phyloP scores from a whole-genome alignment of 352 stramenopile species.

The Globisporangium barbulae region DNA sequence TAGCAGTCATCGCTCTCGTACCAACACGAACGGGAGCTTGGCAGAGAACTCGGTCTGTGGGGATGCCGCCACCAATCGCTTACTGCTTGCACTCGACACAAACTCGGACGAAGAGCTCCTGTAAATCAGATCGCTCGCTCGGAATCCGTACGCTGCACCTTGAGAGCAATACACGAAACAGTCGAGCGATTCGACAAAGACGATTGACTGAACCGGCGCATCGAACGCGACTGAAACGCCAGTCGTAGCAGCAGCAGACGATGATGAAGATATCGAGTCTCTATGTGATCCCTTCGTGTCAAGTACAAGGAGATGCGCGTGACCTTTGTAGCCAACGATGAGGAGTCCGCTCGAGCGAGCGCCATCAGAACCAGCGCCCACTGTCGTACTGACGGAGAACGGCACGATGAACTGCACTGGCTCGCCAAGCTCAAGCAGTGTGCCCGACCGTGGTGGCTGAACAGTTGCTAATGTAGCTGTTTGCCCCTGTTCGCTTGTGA shows the following conservation, averaged over 20 bases:
- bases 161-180: conserved; percentile 33
- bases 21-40: conserved; percentile 31
- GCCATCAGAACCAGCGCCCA: background rate
- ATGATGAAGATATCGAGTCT: background rate
- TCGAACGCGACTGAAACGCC: conserved; percentile 24
- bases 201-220: conserved; percentile 32
- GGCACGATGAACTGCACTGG: conserved; percentile 18
- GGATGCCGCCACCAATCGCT: background rate
- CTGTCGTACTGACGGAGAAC: conserved; percentile 2
- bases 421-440: conserved; percentile 12
- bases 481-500: background rate
- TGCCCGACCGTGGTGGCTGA: background rate
- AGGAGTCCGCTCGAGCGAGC: conserved; percentile 1
- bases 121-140: conserved; percentile 6
- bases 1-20: conserved; percentile 4
- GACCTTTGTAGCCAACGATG: conserved; percentile 6
- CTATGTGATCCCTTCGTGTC: background rate
- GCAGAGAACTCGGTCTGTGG: conserved; percentile 13
- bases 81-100: background rate
- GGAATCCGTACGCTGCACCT: conserved; percentile 27
- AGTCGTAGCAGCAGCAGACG: background rate
- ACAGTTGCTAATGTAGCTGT: background rate
- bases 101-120: background rate
- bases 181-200: conserved; percentile 26
- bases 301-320: background rate